Evolutionary conservation across 352 stramenopile species (phyloP).

Genomic region (Elongisporangium senticosum): DNA sequence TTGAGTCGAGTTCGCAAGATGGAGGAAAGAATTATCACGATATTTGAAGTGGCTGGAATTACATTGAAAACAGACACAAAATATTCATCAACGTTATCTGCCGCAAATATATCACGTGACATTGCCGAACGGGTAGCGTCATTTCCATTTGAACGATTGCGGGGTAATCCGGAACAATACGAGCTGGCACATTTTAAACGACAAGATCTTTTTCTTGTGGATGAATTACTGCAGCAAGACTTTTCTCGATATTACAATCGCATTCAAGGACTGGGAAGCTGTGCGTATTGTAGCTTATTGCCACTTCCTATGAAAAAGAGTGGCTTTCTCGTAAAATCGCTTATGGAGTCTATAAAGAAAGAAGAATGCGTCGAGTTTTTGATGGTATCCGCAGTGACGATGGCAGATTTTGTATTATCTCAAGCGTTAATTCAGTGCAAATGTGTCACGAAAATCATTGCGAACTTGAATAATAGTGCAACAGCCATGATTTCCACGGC

Average conservation of each 20-base stretch:
- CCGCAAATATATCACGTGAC: slow-evolving; percentile 42
- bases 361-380: slow-evolving; percentile 45
- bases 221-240: slow-evolving; percentile 58
- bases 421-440: slow-evolving; percentile 53
- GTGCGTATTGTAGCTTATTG: slow-evolving; percentile 47
- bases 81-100: slow-evolving; percentile 7
- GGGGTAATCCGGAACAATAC: slow-evolving; percentile 26
- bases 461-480: slow-evolving; percentile 71
- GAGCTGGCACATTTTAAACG: slow-evolving; percentile 72
- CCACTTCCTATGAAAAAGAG: slow-evolving; percentile 58
- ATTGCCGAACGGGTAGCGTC: slow-evolving; percentile 54
- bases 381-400: slow-evolving; percentile 30
- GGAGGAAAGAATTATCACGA: slow-evolving; percentile 41
- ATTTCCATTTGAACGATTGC: slow-evolving; percentile 46
- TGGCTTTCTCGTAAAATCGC: slow-evolving; percentile 68
- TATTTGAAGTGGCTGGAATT: slow-evolving; percentile 36
- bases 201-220: slow-evolving; percentile 76
- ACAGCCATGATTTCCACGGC: slow-evolving; percentile 7
- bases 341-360: slow-evolving; percentile 78
- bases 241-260: slow-evolving; percentile 45
- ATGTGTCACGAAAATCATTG: slow-evolving; percentile 73
- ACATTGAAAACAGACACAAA: slow-evolving; percentile 7
- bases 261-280: slow-evolving; percentile 59
- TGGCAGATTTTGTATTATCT: slow-evolving; percentile 53
- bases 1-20: slow-evolving; percentile 51